These are phyloP conservation scores for Scolecobasidium constrictum DNA, from an alignment of 2,329 filamentous ascomycete species.

Conservation along the genomic window DNA sequence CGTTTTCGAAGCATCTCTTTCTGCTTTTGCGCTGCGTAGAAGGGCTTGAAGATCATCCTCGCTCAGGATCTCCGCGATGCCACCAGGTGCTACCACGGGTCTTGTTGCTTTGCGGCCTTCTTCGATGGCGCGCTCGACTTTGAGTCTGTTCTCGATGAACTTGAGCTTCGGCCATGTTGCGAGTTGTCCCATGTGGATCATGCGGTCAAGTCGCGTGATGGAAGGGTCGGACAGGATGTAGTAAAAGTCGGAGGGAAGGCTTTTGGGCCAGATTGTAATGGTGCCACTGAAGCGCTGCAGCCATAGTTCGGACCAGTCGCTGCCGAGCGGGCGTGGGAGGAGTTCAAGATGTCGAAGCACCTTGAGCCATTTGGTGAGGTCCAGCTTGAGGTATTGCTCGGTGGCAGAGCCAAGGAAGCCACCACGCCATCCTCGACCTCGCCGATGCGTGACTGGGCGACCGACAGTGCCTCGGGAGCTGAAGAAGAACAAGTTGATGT, in stretches of 20 bases:
- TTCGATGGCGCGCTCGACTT: constrained; percentile 61
- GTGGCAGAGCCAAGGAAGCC: constrained; percentile 86
- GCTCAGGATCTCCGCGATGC: constrained; percentile 28
- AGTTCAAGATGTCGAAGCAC: constrained; percentile 88
- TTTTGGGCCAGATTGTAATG: constrained; percentile 92
- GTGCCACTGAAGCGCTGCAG: constrained; percentile 90
- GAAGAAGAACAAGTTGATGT: constrained; percentile 99
- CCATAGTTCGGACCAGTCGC: constrained; percentile 97
- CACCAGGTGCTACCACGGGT: constrained; percentile 20
- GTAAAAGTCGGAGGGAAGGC: constrained; percentile 65
- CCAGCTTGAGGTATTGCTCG: constrained; percentile 92
- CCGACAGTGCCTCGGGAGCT: constrained; percentile 86
- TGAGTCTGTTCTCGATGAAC: constrained; percentile 79
- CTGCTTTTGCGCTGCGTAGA: constrained; percentile 22
- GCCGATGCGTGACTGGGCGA: constrained; percentile 84
- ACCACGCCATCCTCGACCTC: constrained; percentile 88
- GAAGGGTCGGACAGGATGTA: constrained; percentile 80
- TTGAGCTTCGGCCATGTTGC: constrained; percentile 84
- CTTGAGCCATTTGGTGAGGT: constrained; percentile 95
- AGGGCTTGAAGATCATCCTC: constrained; percentile 36
- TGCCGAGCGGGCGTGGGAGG: constrained; percentile 76
- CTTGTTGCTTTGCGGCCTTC: constrained; percentile 39
- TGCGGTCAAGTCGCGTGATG: constrained; percentile 62
- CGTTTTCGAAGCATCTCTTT: constrained; percentile 7
- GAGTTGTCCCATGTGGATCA: constrained; percentile 85